phyloP scores from a whole-genome alignment of 208 protist genomes.

The Leishmania guyanensis region DNA sequence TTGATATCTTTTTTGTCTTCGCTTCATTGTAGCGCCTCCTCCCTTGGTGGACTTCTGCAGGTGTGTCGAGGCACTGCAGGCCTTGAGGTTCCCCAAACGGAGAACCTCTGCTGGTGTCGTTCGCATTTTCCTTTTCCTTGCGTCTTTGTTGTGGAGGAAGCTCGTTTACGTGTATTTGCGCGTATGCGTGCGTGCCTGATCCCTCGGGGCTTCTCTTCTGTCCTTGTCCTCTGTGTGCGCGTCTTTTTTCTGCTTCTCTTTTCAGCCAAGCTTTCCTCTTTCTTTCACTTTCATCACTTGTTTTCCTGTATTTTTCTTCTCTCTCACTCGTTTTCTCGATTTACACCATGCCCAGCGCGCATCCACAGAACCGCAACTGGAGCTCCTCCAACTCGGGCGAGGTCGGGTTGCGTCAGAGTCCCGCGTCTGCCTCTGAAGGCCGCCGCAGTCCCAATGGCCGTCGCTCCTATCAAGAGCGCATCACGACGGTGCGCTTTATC shows the following conservation, averaged over 20 bases:
- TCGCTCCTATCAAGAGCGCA: constrained; percentile 57
- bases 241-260: not conserved
- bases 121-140: not conserved
- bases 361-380: constrained; percentile 35
- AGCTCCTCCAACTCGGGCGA: constrained; percentile 33
- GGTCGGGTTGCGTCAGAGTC: constrained; percentile 32
- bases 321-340: not conserved
- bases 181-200: not conserved
- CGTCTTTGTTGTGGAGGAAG: not conserved
- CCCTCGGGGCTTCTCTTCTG: not conserved
- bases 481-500: constrained; percentile 56
- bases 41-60: not conserved
- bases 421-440: constrained; percentile 26
- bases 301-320: not conserved
- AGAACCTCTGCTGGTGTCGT: not conserved
- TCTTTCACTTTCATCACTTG: not conserved
- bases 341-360: constrained; percentile 18
- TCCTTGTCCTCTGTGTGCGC: not conserved
- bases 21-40: not conserved
- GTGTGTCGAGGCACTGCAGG: not conserved
- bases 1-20: not conserved
- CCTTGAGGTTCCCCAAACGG: not conserved
- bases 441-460: constrained; percentile 50
- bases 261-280: not conserved
- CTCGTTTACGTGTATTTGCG: not conserved